Evolutionary conservation across 257 asterid species (phyloP).

Genomic region (Prunella vulgaris): DNA sequence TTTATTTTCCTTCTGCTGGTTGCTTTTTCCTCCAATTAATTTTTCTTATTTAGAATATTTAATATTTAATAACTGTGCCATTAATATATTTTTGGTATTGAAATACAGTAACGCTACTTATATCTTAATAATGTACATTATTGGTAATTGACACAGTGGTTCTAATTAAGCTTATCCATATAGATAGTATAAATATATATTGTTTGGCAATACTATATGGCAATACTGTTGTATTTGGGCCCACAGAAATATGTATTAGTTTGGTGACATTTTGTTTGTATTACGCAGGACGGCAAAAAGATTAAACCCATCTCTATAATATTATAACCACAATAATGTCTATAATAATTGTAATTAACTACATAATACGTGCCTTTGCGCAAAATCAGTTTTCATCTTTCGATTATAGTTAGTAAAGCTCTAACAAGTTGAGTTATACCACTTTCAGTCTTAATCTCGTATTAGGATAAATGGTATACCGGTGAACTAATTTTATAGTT

Average conservation of each 20-base stretch:
- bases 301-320: background rate
- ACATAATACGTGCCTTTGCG: background rate
- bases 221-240: background rate
- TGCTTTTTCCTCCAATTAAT: too few relatives aligned
- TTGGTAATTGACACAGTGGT: background rate
- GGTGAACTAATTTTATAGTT: too few relatives aligned
- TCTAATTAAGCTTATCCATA: slow-evolving; percentile 15
- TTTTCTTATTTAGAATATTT: background rate
- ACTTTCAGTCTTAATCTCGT: too few relatives aligned
- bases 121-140: background rate
- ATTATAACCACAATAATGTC: background rate
- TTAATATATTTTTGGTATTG: background rate
- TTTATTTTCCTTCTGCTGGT: too few relatives aligned
- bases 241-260: background rate
- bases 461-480: too few relatives aligned
- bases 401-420: too few relatives aligned
- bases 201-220: background rate
- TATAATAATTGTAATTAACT: background rate
- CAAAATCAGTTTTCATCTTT: background rate
- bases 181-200: background rate
- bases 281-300: slow-evolving; percentile 20
- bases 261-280: slow-evolving; percentile 12
- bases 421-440: too few relatives aligned
- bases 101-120: too few relatives aligned
- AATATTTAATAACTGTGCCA: background rate